Evolutionary conservation across 2,329 filamentous ascomycete genomes (phyloP).

Genomic region (Penicillium janthinellum): DNA sequence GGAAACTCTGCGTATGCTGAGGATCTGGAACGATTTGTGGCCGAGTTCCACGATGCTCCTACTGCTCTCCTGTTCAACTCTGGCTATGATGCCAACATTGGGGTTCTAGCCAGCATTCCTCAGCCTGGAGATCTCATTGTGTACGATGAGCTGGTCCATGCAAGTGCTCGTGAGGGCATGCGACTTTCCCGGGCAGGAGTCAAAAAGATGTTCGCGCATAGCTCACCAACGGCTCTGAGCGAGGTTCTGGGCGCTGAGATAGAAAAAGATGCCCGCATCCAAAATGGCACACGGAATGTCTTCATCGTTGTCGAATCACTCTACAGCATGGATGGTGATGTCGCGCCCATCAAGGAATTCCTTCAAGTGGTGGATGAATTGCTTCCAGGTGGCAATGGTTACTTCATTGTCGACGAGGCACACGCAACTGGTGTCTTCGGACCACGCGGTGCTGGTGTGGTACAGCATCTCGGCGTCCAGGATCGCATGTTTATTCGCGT

Average conservation of each 20-base stretch:
- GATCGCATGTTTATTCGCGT: constrained; percentile 52
- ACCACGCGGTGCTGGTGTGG: constrained; percentile 51
- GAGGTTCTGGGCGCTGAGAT: constrained; percentile 38
- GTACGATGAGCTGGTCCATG: constrained; percentile 76
- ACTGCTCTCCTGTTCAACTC: constrained; percentile 64
- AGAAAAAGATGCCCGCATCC: constrained; percentile 36
- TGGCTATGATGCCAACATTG: constrained; percentile 68
- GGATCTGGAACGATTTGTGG: constrained; percentile 60
- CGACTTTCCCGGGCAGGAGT: constrained; percentile 58
- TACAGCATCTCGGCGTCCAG: constrained; percentile 54
- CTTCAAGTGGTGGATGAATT: constrained; percentile 58
- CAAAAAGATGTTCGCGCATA: constrained; percentile 52
- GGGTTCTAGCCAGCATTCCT: constrained; percentile 62
- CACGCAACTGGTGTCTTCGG: constrained; percentile 58
- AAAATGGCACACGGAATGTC: constrained; percentile 52
- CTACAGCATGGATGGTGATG: constrained; percentile 84
- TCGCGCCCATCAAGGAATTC: constrained; percentile 65
- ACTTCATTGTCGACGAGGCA: constrained; percentile 60
- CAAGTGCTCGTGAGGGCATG: constrained; percentile 79
- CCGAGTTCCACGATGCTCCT: constrained; percentile 61
- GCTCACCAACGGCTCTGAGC: constrained; percentile 42
- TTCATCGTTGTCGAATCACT: constrained; percentile 71
- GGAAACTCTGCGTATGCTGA: constrained; percentile 66
- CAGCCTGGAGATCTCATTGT: constrained; percentile 65
- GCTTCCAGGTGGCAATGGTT: constrained; percentile 59